Percentiles rank a stretch among this genome's conserved stretches.
phyloP scores from a whole-genome alignment of 257 asterid species.

The Fraxinus anomala region DNA sequence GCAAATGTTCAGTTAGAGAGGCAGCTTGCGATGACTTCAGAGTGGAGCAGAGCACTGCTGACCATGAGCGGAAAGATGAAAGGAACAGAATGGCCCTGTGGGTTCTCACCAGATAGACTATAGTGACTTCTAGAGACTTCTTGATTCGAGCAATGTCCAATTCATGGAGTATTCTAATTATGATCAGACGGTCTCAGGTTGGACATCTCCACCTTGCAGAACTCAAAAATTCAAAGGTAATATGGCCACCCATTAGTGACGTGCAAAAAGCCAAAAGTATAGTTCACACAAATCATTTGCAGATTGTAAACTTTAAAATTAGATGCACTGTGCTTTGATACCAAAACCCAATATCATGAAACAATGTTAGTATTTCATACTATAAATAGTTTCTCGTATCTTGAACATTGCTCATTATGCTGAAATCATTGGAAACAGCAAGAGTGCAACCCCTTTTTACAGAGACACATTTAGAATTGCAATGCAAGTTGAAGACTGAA shows the following conservation, averaged over 20 bases:
- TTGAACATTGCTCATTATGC: background rate
- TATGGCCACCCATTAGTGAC: background rate
- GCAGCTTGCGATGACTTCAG: constrained; percentile 95
- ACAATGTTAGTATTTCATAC: background rate
- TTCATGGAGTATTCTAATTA: constrained; percentile 96
- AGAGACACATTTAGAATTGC: background rate
- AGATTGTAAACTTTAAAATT: background rate
- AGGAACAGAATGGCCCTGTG: constrained; percentile 94
- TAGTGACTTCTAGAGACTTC: constrained; percentile 87
- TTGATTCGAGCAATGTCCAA: constrained; percentile 77
- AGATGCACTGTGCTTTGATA: background rate
- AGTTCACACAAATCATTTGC: background rate
- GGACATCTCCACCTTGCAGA: background rate
- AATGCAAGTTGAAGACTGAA: background rate
- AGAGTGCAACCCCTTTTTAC: background rate
- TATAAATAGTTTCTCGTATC: background rate
- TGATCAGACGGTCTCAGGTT: constrained; percentile 95
- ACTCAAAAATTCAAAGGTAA: no score
- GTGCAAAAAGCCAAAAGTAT: background rate
- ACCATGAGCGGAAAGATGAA: constrained; percentile 78
- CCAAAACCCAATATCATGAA: background rate
- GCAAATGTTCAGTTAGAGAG: constrained; percentile 95
- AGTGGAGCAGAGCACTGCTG: constrained; percentile 91
- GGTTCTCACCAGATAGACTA: constrained; percentile 71
- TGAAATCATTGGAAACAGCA: background rate